Evolutionary conservation across 441 rosid species (phyloP), one percentile per base, ranked within the genome.

Genomic region (Gossypium armourianum): DNA sequence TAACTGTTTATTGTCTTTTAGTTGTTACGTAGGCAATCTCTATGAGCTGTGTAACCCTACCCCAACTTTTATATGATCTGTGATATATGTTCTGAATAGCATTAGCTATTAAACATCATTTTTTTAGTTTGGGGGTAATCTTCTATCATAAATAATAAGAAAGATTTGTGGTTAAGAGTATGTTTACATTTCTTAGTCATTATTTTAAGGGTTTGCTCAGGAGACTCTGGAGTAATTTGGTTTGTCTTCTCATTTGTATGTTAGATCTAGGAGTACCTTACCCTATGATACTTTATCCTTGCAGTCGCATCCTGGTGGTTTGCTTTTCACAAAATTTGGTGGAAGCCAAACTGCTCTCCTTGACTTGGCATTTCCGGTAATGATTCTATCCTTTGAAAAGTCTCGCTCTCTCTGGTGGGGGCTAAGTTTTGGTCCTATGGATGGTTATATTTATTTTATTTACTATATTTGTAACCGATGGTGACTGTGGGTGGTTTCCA

Each of bases 241-340:
- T 15, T 67, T 57, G 47, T 58, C 28, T 20, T 58, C 59, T 70
- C 15, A 10, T 29, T 13, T 59, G 54, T 21, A 49, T 1, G 24
- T 63, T 24, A 15, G 17, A 43, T 40, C 49, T 28, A 71, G 23
- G 32, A 49, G 64, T 65, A 12, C 17, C 71, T 72, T 23, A 74
- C 52, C 0, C 8, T 57, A 1, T 12, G 12, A 49, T 60, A 61
- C 67, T 76, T 76, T 74, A 57, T 50, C 69, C 56, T 75, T 83
- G 82, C 93, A 92, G 97, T 85, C 90, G 54, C 97, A 90, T 79
- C 92, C 91, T 67, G 91, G 92, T 63, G 90, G 94, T 45, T 85
- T 90, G 55, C 85, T 90, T 74, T 84, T 92, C 86, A 91, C 90
- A 49, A 90, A 88, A 80, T 88, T 92, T 72, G 91, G 91, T 53